Conservation (phyloP, 192 early-diverging fungal species). For the Geranomyces variabilis region DNA sequence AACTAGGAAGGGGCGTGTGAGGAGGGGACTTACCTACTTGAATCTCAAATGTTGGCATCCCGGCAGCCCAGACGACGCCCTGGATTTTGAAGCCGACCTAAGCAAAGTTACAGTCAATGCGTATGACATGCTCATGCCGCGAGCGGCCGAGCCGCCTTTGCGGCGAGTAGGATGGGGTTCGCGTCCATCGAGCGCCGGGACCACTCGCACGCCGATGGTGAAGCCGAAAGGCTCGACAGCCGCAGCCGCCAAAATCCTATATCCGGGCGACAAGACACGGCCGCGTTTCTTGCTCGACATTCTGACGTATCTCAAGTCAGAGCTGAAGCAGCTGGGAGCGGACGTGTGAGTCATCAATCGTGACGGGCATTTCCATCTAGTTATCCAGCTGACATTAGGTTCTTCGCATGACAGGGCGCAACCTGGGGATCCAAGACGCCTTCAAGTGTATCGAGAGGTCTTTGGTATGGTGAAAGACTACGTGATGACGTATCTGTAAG, state of each 20-base stretch:
- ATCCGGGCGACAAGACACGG: constrained; percentile 41
- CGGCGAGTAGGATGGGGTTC: constrained; percentile 24
- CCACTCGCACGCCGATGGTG: neutral
- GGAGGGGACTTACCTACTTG: neutral
- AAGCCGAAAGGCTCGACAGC: neutral
- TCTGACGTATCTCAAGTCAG: constrained; percentile 28
- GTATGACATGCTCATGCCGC: constrained; percentile 25
- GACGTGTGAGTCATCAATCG: constrained; percentile 20
- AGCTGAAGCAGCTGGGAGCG: constrained; percentile 32
- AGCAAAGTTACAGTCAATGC: constrained; percentile 23
- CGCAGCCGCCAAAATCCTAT: constrained; percentile 22
- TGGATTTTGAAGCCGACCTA: constrained; percentile 25
- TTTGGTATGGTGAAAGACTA: constrained; percentile 42
- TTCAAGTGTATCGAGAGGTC: constrained; percentile 51
- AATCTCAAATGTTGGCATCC: neutral
- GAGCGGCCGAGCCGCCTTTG: constrained; percentile 1
- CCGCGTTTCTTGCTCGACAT: constrained; percentile 33
- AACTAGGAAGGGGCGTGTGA: neutral
- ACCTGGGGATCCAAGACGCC: constrained; percentile 35
- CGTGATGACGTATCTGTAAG: too few species aligned
- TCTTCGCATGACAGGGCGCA: constrained; percentile 21
- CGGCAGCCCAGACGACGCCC: neutral
- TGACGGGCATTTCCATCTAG: constrained; percentile 15
- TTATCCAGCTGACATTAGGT: too few species aligned
- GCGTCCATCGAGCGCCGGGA: constrained; percentile 21